Evolutionary conservation across 2,329 filamentous ascomycete genomes (phyloP).

Genomic region (Fonsecaea erecta): DNA sequence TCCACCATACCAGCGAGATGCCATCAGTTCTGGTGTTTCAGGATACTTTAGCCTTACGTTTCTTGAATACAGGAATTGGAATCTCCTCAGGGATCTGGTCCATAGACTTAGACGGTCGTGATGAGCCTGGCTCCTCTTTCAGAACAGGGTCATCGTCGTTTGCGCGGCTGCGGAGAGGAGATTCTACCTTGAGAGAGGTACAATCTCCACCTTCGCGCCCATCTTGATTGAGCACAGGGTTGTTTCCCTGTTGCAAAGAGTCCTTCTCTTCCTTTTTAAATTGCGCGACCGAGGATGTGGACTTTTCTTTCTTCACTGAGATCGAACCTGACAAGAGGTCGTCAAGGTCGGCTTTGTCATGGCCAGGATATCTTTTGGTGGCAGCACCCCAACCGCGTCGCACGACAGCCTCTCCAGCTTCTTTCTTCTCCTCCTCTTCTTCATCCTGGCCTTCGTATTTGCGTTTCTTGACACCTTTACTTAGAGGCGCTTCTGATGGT

Average conservation of each 20-base stretch:
- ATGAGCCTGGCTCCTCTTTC: conserved; percentile 39
- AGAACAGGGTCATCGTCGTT: conserved; percentile 28
- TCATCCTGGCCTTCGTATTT: conserved; percentile 49
- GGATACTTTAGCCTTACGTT: conserved; percentile 53
- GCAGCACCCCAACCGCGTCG: conserved; percentile 53
- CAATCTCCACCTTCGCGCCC: conserved; percentile 14
- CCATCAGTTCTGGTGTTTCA: conserved; percentile 33
- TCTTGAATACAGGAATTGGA: conserved; percentile 51
- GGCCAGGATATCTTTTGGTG: conserved; percentile 47
- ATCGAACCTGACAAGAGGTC: conserved; percentile 49
- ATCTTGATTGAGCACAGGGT: conserved; percentile 10
- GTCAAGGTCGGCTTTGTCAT: conserved; percentile 47
- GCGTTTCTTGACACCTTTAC: conserved; percentile 52
- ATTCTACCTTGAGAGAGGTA: conserved; percentile 10
- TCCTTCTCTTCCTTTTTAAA: conserved; percentile 13
- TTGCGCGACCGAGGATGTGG: conserved; percentile 15
- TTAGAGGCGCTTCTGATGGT: conserved; percentile 47
- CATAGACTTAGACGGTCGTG: conserved; percentile 3
- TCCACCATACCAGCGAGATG: not conserved
- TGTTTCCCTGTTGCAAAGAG: conserved; percentile 26
- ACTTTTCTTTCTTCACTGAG: conserved; percentile 45
- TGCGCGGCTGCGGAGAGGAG: not conserved
- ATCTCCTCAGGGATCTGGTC: conserved; percentile 36
- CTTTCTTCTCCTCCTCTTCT: conserved; percentile 50
- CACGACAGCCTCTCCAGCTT: conserved; percentile 43